Evolutionary conservation across 768 basidiomycete genomes (phyloP).

Genomic region (Suillus bovinus): DNA sequence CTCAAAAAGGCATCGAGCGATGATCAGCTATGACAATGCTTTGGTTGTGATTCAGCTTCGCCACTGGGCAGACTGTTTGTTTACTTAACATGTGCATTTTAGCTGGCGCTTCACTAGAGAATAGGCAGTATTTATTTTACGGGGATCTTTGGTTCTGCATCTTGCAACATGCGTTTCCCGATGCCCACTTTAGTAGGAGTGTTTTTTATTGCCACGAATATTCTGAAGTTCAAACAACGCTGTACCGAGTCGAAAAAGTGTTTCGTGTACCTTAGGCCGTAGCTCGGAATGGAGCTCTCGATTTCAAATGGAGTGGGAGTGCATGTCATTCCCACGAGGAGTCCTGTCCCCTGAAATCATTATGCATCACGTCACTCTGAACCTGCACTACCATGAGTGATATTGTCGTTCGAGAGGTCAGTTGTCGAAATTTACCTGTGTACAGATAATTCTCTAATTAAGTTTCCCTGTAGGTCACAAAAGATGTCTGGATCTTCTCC

Average conservation of each 20-base stretch:
- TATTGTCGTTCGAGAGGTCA: constrained; percentile 46
- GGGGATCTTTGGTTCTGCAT: no score
- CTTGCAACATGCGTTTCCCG: no score
- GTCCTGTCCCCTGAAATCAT: neutral
- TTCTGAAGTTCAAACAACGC: no score
- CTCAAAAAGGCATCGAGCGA: constrained; percentile 64
- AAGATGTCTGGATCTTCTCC: constrained; percentile 67
- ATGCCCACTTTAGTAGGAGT: no score
- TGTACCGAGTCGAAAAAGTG: no score
- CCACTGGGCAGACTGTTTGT: neutral
- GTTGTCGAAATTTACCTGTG: constrained; percentile 2
- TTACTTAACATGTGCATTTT: neutral
- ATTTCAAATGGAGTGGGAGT: neutral
- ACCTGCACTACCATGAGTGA: constrained; percentile 29
- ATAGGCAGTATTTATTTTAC: no score
- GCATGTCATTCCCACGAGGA: constrained; percentile 1
- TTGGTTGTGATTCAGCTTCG: neutral
- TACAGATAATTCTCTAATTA: neutral
- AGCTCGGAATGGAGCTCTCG: no score
- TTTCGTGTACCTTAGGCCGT: no score
- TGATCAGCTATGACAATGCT: constrained; percentile 32
- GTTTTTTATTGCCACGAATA: no score
- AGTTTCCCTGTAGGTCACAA: constrained; percentile 38
- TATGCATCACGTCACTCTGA: neutral
- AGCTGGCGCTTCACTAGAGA: neutral